A percentile compares a stretch with the other conserved stretches of the same genome.
Conservation (phyloP, 805 yeast genomes). For the Nematodospora valgi region DNA sequence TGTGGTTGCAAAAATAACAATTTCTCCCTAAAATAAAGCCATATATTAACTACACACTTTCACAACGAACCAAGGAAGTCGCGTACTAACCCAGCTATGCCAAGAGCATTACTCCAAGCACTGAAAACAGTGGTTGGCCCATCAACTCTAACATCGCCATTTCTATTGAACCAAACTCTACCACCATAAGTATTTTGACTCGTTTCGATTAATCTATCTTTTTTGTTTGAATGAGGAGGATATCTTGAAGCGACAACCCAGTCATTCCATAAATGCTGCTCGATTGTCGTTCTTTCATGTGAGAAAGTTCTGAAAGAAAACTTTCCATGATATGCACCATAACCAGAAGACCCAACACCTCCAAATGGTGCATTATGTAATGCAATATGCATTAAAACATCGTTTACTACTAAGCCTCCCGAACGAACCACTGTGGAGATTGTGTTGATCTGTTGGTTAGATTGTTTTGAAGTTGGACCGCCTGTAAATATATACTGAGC, state of each 20-base stretch:
- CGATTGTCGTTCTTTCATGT: conserved; percentile 65
- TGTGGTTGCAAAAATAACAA: no score
- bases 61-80: conserved; percentile 12
- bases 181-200: conserved; percentile 29
- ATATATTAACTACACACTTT: no score
- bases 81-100: conserved; percentile 25
- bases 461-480: conserved; percentile 40
- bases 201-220: conserved; percentile 25
- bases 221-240: conserved; percentile 51
- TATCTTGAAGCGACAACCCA: conserved; percentile 55
- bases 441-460: conserved; percentile 38
- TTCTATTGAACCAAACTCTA: conserved; percentile 37
- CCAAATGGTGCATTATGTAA: conserved; percentile 79
- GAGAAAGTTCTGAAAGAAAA: conserved; percentile 55
- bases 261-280: conserved; percentile 67
- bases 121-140: conserved; percentile 35
- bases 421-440: conserved; percentile 59
- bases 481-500: conserved; percentile 69
- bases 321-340: conserved; percentile 78
- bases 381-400: conserved; percentile 68
- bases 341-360: conserved; percentile 83
- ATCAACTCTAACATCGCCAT: conserved; percentile 28
- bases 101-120: conserved; percentile 29
- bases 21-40: no score
- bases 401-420: conserved; percentile 71